Percentiles rank a stretch among this genome's conserved stretches.
Conservation (phyloP, 1,139 yeast species). For the Scheffersomyces parashehatae region DNA sequence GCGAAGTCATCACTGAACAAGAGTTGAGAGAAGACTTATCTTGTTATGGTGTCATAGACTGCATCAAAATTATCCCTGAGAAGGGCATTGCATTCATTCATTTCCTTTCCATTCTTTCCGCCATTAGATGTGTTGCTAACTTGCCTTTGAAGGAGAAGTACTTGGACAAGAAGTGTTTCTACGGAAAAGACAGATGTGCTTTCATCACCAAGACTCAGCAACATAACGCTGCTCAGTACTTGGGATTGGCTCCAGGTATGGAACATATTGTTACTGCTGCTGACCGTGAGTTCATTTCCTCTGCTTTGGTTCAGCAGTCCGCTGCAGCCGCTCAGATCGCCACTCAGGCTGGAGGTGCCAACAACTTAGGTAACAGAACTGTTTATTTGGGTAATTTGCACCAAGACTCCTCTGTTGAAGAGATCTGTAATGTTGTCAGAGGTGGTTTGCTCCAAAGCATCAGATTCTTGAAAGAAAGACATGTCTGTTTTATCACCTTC, state of each 20-base stretch:
- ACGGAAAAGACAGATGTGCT: constrained; percentile 67
- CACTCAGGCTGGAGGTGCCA: constrained; percentile 73
- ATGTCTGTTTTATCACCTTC: constrained; percentile 89
- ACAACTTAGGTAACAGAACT: constrained; percentile 86
- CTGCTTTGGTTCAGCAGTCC: constrained; percentile 65
- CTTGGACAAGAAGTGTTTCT: constrained; percentile 57
- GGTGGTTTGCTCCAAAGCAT: constrained; percentile 85
- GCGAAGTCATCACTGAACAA: constrained; percentile 56
- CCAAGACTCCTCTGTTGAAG: constrained; percentile 83
- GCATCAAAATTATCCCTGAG: constrained; percentile 57
- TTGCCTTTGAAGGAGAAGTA: constrained; percentile 56
- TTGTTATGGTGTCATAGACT: constrained; percentile 56
- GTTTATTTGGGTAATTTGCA: constrained; percentile 88
- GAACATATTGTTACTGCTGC: constrained; percentile 82
- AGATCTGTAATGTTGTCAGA: constrained; percentile 88
- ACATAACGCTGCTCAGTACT: constrained; percentile 93
- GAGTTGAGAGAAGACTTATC: constrained; percentile 53
- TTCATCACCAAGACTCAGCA: constrained; percentile 91
- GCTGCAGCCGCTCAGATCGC: constrained; percentile 76
- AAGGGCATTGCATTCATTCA: constrained; percentile 64
- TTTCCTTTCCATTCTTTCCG: constrained; percentile 57
- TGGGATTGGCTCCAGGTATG: constrained; percentile 88
- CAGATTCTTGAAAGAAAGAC: constrained; percentile 73
- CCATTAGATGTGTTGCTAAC: constrained; percentile 59
- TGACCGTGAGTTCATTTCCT: constrained; percentile 64